These are phyloP conservation scores for Chloropicon primus DNA, from an alignment of 139 green algal genomes.

Conservation along the genomic window DNA sequence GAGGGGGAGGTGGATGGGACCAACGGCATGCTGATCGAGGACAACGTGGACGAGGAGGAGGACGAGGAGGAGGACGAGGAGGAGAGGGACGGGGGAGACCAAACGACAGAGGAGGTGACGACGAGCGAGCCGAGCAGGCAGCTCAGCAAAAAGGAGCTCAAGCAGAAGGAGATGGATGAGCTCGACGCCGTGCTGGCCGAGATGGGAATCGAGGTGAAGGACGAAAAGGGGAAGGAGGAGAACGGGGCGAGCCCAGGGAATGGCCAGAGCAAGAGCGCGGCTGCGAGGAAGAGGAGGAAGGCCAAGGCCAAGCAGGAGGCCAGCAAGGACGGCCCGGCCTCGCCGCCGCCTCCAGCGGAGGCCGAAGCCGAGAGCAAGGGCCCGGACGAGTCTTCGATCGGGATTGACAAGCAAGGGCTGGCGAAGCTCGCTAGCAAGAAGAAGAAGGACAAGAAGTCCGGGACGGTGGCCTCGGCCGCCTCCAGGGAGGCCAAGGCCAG, in stretches of 20 bases:
- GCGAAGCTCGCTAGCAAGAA: background rate
- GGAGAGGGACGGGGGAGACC: background rate
- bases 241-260: slow-evolving; percentile 18
- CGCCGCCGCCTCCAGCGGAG: background rate
- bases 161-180: slow-evolving; percentile 56
- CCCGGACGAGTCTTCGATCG: background rate
- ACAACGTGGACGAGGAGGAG: background rate
- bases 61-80: background rate
- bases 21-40: background rate
- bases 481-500: background rate
- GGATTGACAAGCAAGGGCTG: background rate
- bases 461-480: background rate
- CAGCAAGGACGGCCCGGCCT: background rate
- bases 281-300: slow-evolving; percentile 44
- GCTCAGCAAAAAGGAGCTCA: slow-evolving; percentile 52
- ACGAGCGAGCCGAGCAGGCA: slow-evolving; percentile 8
- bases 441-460: background rate
- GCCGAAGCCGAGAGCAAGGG: background rate
- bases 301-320: slow-evolving; percentile 51
- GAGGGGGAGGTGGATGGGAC: background rate
- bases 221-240: slow-evolving; percentile 15
- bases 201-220: slow-evolving; percentile 28
- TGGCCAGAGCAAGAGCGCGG: slow-evolving; percentile 39
- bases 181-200: slow-evolving; percentile 39
- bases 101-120: background rate